Evolutionary conservation across 1,139 yeast genomes (phyloP).

Genomic region (Candida dubliniensis): DNA sequence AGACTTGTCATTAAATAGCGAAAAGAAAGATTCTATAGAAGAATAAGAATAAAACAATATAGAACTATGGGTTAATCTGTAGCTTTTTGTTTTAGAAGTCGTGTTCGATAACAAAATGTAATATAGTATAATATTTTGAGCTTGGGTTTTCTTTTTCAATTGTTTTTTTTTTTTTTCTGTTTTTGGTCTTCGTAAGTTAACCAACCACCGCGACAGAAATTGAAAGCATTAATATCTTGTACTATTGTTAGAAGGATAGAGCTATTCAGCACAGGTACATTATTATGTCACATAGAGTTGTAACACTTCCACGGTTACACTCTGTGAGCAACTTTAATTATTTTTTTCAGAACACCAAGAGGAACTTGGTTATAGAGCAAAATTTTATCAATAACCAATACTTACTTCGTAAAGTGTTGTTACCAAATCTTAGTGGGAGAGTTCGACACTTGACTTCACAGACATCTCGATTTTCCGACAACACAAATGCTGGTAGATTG

Average conservation of each 20-base stretch:
- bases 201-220: neutral
- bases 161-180: too few relatives aligned
- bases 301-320: slow-evolving; percentile 29
- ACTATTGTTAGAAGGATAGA: neutral
- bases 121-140: too few relatives aligned
- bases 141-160: too few relatives aligned
- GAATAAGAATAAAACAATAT: slow-evolving; percentile 6
- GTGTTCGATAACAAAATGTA: too few relatives aligned
- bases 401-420: slow-evolving; percentile 14
- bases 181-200: neutral
- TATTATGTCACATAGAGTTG: slow-evolving; percentile 10
- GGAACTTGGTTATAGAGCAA: slow-evolving; percentile 30
- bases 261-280: too few relatives aligned
- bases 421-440: slow-evolving; percentile 5
- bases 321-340: slow-evolving; percentile 36
- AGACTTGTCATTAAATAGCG: slow-evolving; percentile 11
- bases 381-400: slow-evolving; percentile 39
- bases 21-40: slow-evolving; percentile 8
- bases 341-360: slow-evolving; percentile 41
- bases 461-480: neutral
- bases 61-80: too few relatives aligned
- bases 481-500: neutral
- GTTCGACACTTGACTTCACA: slow-evolving; percentile 1
- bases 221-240: neutral
- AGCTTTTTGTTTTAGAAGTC: too few relatives aligned